These are phyloP conservation scores for Lactifluus subvellereus DNA, from an alignment of 768 basidiomycete species.

Conservation along the genomic window DNA sequence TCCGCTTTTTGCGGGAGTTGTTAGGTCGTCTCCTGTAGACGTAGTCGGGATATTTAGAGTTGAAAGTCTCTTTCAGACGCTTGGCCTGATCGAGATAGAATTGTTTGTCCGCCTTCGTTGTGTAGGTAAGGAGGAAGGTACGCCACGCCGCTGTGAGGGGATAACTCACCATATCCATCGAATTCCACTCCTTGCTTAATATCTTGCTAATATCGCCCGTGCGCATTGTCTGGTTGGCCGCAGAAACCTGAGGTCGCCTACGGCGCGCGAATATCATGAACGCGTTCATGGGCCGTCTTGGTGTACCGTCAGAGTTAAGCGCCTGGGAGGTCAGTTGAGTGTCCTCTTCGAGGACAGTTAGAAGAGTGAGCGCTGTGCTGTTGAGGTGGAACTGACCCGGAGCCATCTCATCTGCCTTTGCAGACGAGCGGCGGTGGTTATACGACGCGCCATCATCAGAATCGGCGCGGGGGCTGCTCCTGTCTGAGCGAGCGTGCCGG, in stretches of 20 bases:
- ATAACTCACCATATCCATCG: conserved; percentile 61
- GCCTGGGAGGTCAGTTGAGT: conserved; percentile 63
- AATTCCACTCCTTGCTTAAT: conserved; percentile 79
- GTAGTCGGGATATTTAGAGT: conserved; percentile 82
- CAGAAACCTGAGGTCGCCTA: conserved; percentile 74
- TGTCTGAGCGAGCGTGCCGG: conserved; percentile 14
- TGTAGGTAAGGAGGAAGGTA: conserved; percentile 12
- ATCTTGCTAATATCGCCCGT: conserved; percentile 89
- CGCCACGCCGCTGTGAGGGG: not conserved
- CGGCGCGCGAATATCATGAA: conserved; percentile 91
- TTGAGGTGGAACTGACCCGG: conserved; percentile 9
- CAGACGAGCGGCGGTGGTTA: conserved; percentile 6
- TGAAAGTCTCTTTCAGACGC: conserved; percentile 79
- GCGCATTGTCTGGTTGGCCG: conserved; percentile 85
- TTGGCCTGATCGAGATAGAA: conserved; percentile 87
- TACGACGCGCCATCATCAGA: conserved; percentile 21
- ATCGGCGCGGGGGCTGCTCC: conserved; percentile 15
- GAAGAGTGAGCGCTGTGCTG: not conserved
- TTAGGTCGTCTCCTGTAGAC: conserved; percentile 85
- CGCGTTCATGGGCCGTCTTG: conserved; percentile 88
- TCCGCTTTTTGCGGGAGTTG: conserved; percentile 68
- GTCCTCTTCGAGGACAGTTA: conserved; percentile 16
- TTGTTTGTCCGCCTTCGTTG: conserved; percentile 64
- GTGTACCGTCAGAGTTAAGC: conserved; percentile 80
- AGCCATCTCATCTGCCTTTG: conserved; percentile 16